phyloP scores from a whole-genome alignment of 305 asterid genomes.

The Fraxinus baroniana region DNA sequence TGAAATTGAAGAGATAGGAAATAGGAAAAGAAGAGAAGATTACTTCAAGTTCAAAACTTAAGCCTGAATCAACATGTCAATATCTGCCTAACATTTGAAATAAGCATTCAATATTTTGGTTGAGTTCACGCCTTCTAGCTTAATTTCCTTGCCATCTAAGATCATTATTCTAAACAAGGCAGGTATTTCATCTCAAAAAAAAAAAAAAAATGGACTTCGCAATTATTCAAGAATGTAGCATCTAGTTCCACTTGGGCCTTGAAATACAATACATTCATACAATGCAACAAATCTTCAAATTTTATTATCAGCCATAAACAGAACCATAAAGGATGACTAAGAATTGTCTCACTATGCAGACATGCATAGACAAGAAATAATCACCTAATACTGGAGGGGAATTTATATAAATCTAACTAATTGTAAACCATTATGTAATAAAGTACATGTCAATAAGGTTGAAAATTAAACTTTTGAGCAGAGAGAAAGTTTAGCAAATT shows the following conservation, averaged over 20 bases:
- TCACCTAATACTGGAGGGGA: background rate
- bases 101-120: background rate
- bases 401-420: constrained; percentile 1
- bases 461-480: background rate
- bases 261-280: background rate
- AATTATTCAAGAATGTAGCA: background rate
- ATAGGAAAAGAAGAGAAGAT: constrained; percentile 8
- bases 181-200: background rate
- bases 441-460: background rate
- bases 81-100: background rate
- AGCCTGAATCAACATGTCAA: background rate
- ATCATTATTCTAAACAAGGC: background rate
- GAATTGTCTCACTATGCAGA: background rate
- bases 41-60: background rate
- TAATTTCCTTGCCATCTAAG: background rate
- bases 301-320: background rate
- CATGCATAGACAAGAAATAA: background rate
- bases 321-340: constrained; percentile 11
- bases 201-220: background rate
- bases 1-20: constrained; percentile 5
- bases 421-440: background rate
- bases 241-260: background rate
- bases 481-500: background rate
- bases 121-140: background rate
- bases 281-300: background rate